phyloP scores from a whole-genome alignment of 202 grass and related monocot genomes.

The Sporobolus alterniflorus region DNA sequence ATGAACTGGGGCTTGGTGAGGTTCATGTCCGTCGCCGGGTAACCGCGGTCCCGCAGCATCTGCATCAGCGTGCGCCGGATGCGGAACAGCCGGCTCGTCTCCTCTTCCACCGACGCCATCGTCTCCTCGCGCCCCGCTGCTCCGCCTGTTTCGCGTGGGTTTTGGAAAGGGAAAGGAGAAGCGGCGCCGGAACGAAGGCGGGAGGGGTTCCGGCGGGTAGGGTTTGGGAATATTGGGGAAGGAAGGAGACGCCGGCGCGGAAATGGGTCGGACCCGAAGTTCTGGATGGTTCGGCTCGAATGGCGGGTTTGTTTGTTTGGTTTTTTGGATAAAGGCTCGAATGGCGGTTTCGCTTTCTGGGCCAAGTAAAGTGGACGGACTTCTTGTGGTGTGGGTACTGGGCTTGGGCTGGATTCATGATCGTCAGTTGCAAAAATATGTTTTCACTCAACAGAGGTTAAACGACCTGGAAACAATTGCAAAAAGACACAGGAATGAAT shows the following conservation, averaged over 20 bases:
- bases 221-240: neutral
- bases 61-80: conserved; percentile 76
- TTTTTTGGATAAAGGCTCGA: no score
- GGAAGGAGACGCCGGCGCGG: neutral
- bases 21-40: conserved; percentile 29
- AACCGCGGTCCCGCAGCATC: conserved; percentile 81
- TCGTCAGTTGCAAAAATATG: no score
- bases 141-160: neutral
- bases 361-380: neutral
- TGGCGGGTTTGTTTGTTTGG: neutral
- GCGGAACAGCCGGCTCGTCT: conserved; percentile 64
- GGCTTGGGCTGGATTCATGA: no score
- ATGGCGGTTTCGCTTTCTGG: neutral
- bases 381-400: no score
- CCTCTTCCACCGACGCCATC: neutral
- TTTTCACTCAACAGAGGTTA: no score
- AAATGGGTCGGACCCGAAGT: neutral
- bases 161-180: neutral
- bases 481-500: neutral
- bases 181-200: conserved; percentile 20
- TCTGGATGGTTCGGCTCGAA: neutral
- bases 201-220: conserved; percentile 17
- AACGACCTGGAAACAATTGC: neutral
- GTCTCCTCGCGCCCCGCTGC: neutral
- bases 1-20: conserved; percentile 46